These are phyloP conservation scores for Nemania sp. DNA, from an alignment of 2,329 filamentous ascomycete species.

Conservation along the genomic window DNA sequence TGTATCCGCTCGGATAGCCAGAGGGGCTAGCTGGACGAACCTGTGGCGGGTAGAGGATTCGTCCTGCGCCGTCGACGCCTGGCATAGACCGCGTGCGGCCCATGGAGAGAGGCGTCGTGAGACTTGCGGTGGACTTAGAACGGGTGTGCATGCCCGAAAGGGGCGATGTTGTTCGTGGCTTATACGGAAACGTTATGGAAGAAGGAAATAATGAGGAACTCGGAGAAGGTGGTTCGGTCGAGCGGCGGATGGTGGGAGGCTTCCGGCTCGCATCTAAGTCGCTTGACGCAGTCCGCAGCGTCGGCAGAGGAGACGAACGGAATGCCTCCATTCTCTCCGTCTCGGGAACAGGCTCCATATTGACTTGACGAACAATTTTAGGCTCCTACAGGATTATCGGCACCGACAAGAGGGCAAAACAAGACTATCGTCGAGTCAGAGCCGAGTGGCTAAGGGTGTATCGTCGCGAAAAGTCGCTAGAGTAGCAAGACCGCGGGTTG, in stretches of 20 bases:
- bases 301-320: constrained; percentile 60
- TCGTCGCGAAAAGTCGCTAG: constrained; percentile 6
- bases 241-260: constrained; percentile 59
- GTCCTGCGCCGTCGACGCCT: constrained; percentile 63
- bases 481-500: constrained; percentile 7
- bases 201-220: constrained; percentile 55
- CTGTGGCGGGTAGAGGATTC: constrained; percentile 59
- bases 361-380: constrained; percentile 26
- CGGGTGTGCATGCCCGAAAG: constrained; percentile 60
- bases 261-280: constrained; percentile 54
- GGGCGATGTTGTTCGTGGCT: constrained; percentile 66
- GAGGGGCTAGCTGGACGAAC: constrained; percentile 59
- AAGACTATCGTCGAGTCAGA: neutral
- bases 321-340: constrained; percentile 72
- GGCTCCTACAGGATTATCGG: neutral
- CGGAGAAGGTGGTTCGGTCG: constrained; percentile 63
- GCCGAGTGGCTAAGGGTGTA: constrained; percentile 3
- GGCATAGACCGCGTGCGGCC: constrained; percentile 68
- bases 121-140: constrained; percentile 61
- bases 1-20: constrained; percentile 57
- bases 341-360: constrained; percentile 71
- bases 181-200: constrained; percentile 56
- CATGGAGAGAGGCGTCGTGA: constrained; percentile 60
- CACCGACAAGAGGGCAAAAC: neutral
- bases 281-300: constrained; percentile 47